These are phyloP conservation scores for Phytophthora rubi DNA, from an alignment of 352 stramenopile genomes.

Conservation along the genomic window DNA sequence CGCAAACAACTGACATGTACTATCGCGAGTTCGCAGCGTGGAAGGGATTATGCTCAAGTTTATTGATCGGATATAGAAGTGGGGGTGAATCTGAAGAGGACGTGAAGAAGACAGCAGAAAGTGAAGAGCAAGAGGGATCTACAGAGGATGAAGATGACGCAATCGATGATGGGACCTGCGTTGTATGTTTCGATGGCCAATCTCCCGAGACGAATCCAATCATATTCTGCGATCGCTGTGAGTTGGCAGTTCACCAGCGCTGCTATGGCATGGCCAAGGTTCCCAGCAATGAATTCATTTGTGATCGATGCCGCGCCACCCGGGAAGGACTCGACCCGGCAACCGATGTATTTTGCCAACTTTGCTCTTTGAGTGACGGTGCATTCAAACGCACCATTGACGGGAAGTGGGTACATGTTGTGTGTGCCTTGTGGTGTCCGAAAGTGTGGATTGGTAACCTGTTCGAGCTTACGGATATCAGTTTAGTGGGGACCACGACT, in stretches of 20 bases:
- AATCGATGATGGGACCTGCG: slow-evolving; percentile 87
- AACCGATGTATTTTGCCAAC: slow-evolving; percentile 76
- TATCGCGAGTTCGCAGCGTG: slow-evolving; percentile 81
- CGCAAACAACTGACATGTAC: slow-evolving; percentile 63
- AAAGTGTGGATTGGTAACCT: slow-evolving; percentile 89
- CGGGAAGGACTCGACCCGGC: slow-evolving; percentile 59
- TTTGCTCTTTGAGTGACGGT: slow-evolving; percentile 85
- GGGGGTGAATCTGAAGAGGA: slow-evolving; percentile 11
- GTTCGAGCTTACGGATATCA: slow-evolving; percentile 78
- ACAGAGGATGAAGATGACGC: slow-evolving; percentile 53
- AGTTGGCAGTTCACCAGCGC: slow-evolving; percentile 89
- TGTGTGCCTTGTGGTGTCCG: slow-evolving; percentile 90
- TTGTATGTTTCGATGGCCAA: slow-evolving; percentile 90
- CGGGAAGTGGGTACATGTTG: slow-evolving; percentile 89
- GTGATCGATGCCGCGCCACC: slow-evolving; percentile 77
- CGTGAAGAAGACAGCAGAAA: slow-evolving; percentile 22
- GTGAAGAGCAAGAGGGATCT: slow-evolving; percentile 26
- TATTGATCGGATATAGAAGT: slow-evolving; percentile 64
- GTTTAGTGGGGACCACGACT: slow-evolving; percentile 52
- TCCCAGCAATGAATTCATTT: slow-evolving; percentile 89
- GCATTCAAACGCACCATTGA: slow-evolving; percentile 89
- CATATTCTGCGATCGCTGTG: slow-evolving; percentile 90
- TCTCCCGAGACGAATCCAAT: slow-evolving; percentile 90
- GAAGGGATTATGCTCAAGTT: slow-evolving; percentile 76
- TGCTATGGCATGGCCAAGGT: slow-evolving; percentile 90